These are phyloP conservation scores for Paralagenidium karlingii DNA, from an alignment of 352 stramenopile genomes.

Conservation along the genomic window DNA sequence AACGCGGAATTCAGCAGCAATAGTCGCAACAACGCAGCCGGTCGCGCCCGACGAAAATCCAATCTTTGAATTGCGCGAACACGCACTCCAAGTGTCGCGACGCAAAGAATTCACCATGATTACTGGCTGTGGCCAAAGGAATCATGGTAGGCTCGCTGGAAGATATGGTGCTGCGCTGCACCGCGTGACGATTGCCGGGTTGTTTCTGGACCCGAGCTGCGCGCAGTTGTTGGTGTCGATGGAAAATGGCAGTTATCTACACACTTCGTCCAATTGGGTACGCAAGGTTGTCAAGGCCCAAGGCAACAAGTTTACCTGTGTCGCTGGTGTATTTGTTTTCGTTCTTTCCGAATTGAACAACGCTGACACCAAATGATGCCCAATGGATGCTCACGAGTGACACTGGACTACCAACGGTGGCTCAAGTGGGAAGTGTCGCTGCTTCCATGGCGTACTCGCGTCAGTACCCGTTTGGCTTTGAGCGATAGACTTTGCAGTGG, in stretches of 20 bases:
- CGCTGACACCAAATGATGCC: no score
- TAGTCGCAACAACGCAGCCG: constrained; percentile 21
- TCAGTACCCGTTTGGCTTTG: no score
- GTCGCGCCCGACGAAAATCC: constrained; percentile 48
- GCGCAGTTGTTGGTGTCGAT: constrained; percentile 73
- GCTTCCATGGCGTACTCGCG: no score
- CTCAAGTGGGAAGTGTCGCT: no score
- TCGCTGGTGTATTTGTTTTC: no score
- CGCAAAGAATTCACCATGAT: constrained; percentile 77
- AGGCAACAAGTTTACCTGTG: constrained; percentile 53
- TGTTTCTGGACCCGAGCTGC: constrained; percentile 76
- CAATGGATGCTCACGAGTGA: no score
- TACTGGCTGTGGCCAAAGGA: constrained; percentile 70
- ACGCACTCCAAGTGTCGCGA: constrained; percentile 72
- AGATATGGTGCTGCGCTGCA: constrained; percentile 66
- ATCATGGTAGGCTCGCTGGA: constrained; percentile 77
- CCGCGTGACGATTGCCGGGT: constrained; percentile 59
- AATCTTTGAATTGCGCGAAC: constrained; percentile 79
- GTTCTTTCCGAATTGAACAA: no score
- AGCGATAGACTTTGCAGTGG: no score
- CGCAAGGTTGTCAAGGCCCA: constrained; percentile 83
- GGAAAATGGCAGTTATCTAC: constrained; percentile 79
- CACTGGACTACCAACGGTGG: no score
- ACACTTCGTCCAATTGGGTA: constrained; percentile 50
- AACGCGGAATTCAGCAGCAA: constrained; percentile 47